Evolutionary conservation across 2,329 filamentous ascomycete species (phyloP).

Genomic region (Ascochyta clinopodiicola): DNA sequence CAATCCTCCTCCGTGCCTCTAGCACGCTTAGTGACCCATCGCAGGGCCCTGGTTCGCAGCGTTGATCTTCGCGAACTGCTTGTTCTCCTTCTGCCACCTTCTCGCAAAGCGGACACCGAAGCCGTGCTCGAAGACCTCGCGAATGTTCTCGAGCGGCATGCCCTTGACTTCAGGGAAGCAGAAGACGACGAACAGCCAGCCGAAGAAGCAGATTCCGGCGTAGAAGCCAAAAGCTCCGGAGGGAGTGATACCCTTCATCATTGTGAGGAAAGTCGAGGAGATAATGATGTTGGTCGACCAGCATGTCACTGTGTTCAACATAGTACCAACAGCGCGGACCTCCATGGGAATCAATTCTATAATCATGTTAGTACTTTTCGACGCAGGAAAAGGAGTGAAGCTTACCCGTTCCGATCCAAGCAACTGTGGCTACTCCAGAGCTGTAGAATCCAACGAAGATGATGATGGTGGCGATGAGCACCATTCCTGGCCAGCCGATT

Average conservation of each 20-base stretch:
- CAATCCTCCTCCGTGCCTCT: neutral
- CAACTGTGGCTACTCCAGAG: slow-evolving; percentile 43
- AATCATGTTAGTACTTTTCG: neutral
- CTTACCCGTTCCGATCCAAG: slow-evolving; percentile 39
- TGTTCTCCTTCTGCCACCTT: slow-evolving; percentile 48
- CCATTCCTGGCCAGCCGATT: slow-evolving; percentile 44
- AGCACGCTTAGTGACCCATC: slow-evolving; percentile 28
- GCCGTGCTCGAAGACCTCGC: slow-evolving; percentile 45
- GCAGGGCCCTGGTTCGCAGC: slow-evolving; percentile 23
- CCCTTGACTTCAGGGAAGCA: slow-evolving; percentile 49
- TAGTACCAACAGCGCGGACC: slow-evolving; percentile 48
- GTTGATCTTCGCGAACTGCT: slow-evolving; percentile 40
- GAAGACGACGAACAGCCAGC: slow-evolving; percentile 46
- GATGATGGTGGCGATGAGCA: slow-evolving; percentile 49
- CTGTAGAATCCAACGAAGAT: slow-evolving; percentile 46
- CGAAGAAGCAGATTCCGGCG: slow-evolving; percentile 44
- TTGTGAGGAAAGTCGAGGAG: slow-evolving; percentile 48
- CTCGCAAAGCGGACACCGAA: slow-evolving; percentile 46
- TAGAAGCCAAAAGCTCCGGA: slow-evolving; percentile 50
- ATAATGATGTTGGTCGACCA: slow-evolving; percentile 48
- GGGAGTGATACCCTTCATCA: slow-evolving; percentile 50
- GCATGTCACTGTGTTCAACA: slow-evolving; percentile 42
- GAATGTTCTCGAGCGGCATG: slow-evolving; percentile 46
- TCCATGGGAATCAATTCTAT: slow-evolving; percentile 47
- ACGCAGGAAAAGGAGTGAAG: no score